Evolutionary conservation across 2,329 filamentous ascomycete genomes (phyloP).

Genomic region (Alternaria conjuncta): DNA sequence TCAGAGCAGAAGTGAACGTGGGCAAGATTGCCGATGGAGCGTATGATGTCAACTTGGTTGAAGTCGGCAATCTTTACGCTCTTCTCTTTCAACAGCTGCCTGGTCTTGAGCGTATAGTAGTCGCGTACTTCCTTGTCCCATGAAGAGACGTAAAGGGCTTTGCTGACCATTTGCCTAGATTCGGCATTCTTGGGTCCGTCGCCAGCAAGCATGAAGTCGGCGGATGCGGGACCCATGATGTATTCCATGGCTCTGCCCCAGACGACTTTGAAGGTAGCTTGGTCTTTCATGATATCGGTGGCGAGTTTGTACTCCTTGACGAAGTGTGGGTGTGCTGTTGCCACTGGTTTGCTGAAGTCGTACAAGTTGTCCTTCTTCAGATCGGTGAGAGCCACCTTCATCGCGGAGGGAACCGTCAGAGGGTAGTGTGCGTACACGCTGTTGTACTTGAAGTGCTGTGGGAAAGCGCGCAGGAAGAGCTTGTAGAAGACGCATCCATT

Average conservation of each 20-base stretch:
- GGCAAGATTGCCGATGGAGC: conserved; percentile 62
- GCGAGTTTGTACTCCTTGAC: conserved; percentile 68
- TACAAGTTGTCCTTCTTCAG: conserved; percentile 73
- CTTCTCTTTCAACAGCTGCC: conserved; percentile 68
- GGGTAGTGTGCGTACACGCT: conserved; percentile 85
- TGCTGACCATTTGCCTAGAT: conserved; percentile 49
- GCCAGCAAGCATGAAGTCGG: conserved; percentile 62
- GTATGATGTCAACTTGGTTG: conserved; percentile 73
- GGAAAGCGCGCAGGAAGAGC: conserved; percentile 79
- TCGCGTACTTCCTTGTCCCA: conserved; percentile 69
- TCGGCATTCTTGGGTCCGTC: conserved; percentile 40
- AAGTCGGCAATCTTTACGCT: conserved; percentile 67
- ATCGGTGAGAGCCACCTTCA: conserved; percentile 71
- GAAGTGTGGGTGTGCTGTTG: conserved; percentile 54
- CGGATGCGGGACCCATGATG: conserved; percentile 65
- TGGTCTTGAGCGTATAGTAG: conserved; percentile 71
- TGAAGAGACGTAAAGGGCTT: conserved; percentile 65
- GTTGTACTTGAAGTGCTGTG: conserved; percentile 76
- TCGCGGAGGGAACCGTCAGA: conserved; percentile 73
- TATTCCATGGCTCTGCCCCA: conserved; percentile 70
- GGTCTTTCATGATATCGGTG: conserved; percentile 66
- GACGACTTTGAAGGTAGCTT: conserved; percentile 67
- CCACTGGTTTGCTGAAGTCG: conserved; percentile 69
- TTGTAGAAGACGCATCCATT: conserved; percentile 88
- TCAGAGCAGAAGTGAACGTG: conserved; percentile 63